Conservation (phyloP, 1,284 basidiomycete species). For the Cryptococcus floricola region DNA sequence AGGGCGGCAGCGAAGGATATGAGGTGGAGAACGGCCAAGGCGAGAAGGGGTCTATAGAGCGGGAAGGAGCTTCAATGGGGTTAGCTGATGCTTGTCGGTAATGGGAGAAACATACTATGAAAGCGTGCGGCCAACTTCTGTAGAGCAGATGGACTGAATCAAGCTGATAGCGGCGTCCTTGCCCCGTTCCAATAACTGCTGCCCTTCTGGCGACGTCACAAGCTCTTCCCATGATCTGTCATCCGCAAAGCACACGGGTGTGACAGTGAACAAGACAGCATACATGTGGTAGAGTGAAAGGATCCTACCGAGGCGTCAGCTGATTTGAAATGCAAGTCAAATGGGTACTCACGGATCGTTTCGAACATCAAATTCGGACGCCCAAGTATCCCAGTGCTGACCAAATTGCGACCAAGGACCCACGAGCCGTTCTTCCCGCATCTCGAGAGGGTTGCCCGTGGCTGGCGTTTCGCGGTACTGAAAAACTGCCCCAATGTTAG, state of each 20-base stretch:
- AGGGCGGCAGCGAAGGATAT: slow-evolving; percentile 20
- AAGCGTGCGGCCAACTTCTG: slow-evolving; percentile 45
- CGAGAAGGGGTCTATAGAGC: slow-evolving; percentile 42
- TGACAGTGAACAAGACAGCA: slow-evolving; percentile 40
- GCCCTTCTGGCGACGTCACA: slow-evolving; percentile 34
- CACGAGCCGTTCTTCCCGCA: slow-evolving; percentile 9
- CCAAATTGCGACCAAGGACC: slow-evolving; percentile 33
- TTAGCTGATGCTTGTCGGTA: not conserved
- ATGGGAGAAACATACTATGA: slow-evolving; percentile 27
- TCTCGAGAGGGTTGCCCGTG: not conserved
- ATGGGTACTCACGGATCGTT: slow-evolving; percentile 30
- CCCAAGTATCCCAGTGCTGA: slow-evolving; percentile 40
- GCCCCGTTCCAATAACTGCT: slow-evolving; percentile 37
- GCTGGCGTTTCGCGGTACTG: not conserved
- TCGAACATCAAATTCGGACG: slow-evolving; percentile 23
- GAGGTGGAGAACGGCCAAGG: slow-evolving; percentile 39
- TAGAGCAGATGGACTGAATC: slow-evolving; percentile 39
- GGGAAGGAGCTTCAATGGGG: slow-evolving; percentile 33
- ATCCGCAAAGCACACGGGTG: slow-evolving; percentile 34
- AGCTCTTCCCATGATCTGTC: slow-evolving; percentile 38
- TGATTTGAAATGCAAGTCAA: not conserved
- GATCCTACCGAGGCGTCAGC: slow-evolving; percentile 20
- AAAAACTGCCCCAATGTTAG: not conserved
- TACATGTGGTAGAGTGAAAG: slow-evolving; percentile 44
- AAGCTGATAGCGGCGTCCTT: slow-evolving; percentile 45